Base-by-base conservation (phyloP, 202 grass and related monocot species). In the Cymbopogon flexuosus region DNA sequence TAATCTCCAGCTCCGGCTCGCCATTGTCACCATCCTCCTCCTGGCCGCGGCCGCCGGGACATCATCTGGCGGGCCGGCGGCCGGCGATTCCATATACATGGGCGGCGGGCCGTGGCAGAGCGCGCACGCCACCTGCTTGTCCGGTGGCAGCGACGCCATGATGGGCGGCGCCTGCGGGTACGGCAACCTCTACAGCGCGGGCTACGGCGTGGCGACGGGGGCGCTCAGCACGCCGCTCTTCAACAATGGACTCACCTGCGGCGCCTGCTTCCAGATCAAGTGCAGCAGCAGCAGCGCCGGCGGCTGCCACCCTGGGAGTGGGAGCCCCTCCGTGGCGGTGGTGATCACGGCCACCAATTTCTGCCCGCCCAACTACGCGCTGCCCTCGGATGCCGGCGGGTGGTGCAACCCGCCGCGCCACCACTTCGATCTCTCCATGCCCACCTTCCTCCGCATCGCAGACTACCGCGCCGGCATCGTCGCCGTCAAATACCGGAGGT, bases 381-480 rank as follows among this genome's bases (percentile, higher is more conserved):
- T 81, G 5, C 61, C 86, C 6, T 83, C 81, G 21, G 85, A 94
- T 84, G 11, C 89, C 69, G 92, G 92, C 40, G 92, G 92, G 0
- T 94, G 92, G 92, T 94, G 92, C 65, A 94, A 94, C 69, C 89
- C 89, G 0, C 92, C 92, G 0, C 66, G 89, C 1, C 84, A 76
- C 0, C 92, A 94, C 79, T 91, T 94, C 59, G 92, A 94, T 79
- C 88, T 96, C 77, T 88, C 93, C 69, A 91, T 92, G 85, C 87
- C 93, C 5, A 4, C 46, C 15, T 49, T 49, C 46, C 46, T 49
- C 46, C 46, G 46, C 46, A 49, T 49, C 46, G 46, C 46, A 49
- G 46, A 18, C 46, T 49, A 49, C 46, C 5, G 46, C 15, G 46
- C 46, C 46, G 15, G 46, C 14, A 49, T 5, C 46, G 46, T 49